Conservation (phyloP, 192 early-diverging fungal species). For the Piromyces sp. region DNA sequence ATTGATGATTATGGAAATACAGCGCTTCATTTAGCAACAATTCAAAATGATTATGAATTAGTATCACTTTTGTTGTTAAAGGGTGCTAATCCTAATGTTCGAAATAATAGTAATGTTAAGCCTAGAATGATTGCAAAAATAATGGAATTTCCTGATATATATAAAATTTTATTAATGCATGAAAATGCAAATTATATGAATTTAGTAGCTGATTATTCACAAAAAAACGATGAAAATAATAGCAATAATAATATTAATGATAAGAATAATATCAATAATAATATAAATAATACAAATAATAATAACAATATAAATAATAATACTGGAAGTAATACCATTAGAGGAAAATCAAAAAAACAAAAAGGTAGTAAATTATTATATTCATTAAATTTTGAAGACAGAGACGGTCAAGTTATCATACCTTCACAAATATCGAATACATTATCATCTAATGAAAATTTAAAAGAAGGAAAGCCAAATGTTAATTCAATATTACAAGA, state of each 20-base stretch:
- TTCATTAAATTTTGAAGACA: background rate
- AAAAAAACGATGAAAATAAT: background rate
- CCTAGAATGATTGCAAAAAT: constrained; percentile 19
- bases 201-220: background rate
- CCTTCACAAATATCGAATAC: background rate
- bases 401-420: background rate
- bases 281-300: too few species aligned
- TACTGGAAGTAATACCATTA: background rate
- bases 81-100: constrained; percentile 27
- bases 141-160: constrained; percentile 6
- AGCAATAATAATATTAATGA: too few species aligned
- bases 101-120: constrained; percentile 16
- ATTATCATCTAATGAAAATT: background rate
- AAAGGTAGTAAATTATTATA: background rate
- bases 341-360: background rate
- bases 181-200: constrained; percentile 7
- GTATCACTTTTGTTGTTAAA: constrained; percentile 15
- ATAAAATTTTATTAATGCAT: constrained; percentile 11
- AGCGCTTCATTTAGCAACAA: constrained; percentile 17
- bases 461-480: too few species aligned
- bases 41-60: constrained; percentile 16
- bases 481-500: too few species aligned
- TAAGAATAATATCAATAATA: too few species aligned
- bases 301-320: too few species aligned
- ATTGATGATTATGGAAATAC: constrained; percentile 23